A percentile compares a stretch with the other conserved stretches of the same genome.
These are phyloP conservation scores for Peronospora destructor DNA, from an alignment of 352 stramenopile genomes.

Conservation along the genomic window DNA sequence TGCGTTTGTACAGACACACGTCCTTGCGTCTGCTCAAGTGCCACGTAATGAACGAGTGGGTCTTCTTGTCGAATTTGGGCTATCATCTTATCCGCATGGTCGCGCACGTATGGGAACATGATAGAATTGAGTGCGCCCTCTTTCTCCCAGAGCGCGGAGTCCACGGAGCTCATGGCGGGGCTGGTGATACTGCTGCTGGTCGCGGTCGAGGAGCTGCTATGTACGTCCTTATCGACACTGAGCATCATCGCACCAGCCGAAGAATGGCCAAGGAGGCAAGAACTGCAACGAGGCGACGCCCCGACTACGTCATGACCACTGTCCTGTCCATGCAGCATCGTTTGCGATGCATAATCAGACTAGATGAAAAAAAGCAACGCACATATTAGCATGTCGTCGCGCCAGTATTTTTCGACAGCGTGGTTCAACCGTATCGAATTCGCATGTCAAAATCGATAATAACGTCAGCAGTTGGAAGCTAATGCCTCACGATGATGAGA, in stretches of 20 bases:
- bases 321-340: neutral
- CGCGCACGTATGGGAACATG: constrained; percentile 49
- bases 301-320: neutral
- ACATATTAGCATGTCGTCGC: constrained; percentile 8
- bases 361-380: neutral
- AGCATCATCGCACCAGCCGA: constrained; percentile 5
- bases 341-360: constrained; percentile 5
- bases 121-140: constrained; percentile 29
- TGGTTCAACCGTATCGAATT: too few relatives aligned
- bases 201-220: constrained; percentile 15
- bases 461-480: neutral
- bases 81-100: constrained; percentile 44
- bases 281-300: constrained; percentile 15
- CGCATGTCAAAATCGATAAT: too few relatives aligned
- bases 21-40: constrained; percentile 54
- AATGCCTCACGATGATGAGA: too few relatives aligned
- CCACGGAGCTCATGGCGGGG: constrained; percentile 11
- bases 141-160: constrained; percentile 41
- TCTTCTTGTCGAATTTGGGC: constrained; percentile 40
- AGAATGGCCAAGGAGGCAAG: constrained; percentile 17
- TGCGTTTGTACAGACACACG: constrained; percentile 59
- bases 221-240: constrained; percentile 14
- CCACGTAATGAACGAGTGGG: constrained; percentile 42
- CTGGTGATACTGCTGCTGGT: constrained; percentile 13
- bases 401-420: constrained; percentile 3